Base-by-base conservation (phyloP, 768 basidiomycete species). In the Lyophyllum semitale region DNA sequence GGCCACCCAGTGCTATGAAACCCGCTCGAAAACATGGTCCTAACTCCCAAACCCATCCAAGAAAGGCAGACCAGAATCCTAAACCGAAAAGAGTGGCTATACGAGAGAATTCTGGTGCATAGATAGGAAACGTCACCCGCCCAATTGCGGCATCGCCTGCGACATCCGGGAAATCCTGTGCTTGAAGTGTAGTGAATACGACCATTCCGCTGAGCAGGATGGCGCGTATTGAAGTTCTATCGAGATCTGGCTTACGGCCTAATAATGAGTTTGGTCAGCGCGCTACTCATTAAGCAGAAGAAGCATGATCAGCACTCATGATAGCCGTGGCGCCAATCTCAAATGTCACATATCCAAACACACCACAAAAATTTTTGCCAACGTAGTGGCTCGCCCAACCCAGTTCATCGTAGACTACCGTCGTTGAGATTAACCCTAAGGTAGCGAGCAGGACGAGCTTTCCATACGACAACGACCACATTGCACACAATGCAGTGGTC, bases 181-280 rank as follows among this genome's bases (percentile, higher is more conserved):
- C 73, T 20, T 81, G 79, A 11, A 80, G 75, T 3, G 79, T 81
- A 0, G 79, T 78, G 15, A 74, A 60, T 29, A 79, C 73, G 12
- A 78, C 63, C 17, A 62, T 57, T 35, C 25, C 51, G 46, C 63
- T 68, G 38, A 48, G 47, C 6, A 57, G 8, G 11, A 67, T 48
- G 17, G 66, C 59, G n/a, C 22, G 15, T 8, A 61, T 18, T 2
- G 59, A 47, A 12, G 43, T 54, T 8, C 15, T 30, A 38, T 67
- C 59, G 35, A 62, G 43, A 17, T 17, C 8, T 9, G 13, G n/a
- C 23, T 46, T 33, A 25, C 18, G 20, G 5, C 45, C 51, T 53
- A 11, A 2, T 22, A 30, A 23, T 37, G 41, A 26, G 27, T 40
- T 37, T 41, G n/a, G n/a, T n/a, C n/a, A n/a, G n/a, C n/a, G n/a